Base-by-base conservation (phyloP, 768 basidiomycete species). In the Suillus tomentosus region DNA sequence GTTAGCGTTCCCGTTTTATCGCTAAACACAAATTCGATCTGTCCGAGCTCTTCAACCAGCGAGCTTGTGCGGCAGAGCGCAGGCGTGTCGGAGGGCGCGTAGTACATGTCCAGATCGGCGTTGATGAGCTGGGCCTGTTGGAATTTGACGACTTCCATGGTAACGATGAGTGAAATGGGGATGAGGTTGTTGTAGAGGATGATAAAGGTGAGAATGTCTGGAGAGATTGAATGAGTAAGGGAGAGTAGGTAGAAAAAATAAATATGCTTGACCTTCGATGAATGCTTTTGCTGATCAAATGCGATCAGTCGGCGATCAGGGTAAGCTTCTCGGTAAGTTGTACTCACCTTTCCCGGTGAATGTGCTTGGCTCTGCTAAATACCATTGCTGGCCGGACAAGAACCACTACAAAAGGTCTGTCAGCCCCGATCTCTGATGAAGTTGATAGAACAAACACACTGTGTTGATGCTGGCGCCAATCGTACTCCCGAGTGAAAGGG, bases 141-240 rank as follows among this genome's bases (percentile, higher is more conserved):
- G 72, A 91, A 99, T 76, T 98, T 98, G 79, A 99, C 97, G 40
- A 99, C 92, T 80, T 99, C 97, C 91, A 99, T 99, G 4, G 97
- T 99, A 69, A 99, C 97, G 70, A 99, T 96, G 69, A 99, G 88
- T 62, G 96, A 99, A 71, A 99, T 99, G 4, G 96, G 96, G 65
- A 99, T 99, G 69, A 99, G 84, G 79, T 99, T 99, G 81, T 98
- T 99, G 83, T 98, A 99, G 47, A 98, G 84, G 76, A 99, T 96
- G 77, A 99, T 93, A 81, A 98, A 99, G 11, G 97, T 99, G 45
- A 99, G 84, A 63, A 99, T 94, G 75, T 99, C 96, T 94, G 69
- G 8, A 65, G 65, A 66, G 19, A 11, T 54, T 34, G 60, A 63
- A 62, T 71, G 19, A 71, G 62, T 62, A 45, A 69, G 70, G 15